Conservation (phyloP, 805 yeast species). For the Sugiyamaella smithiae region DNA sequence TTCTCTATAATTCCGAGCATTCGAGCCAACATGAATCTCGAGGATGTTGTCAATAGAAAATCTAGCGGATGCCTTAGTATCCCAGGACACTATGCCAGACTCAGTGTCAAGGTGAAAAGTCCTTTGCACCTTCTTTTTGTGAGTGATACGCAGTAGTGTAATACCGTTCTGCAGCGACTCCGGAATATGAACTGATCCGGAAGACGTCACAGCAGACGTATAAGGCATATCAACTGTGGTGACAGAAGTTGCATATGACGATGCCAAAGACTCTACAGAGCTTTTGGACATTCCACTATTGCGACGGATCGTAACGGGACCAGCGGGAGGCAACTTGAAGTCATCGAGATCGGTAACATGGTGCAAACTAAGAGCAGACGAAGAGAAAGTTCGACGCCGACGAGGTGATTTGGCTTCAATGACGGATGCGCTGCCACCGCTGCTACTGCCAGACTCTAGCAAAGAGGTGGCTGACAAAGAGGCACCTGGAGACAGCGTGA, state of each 20-base stretch:
- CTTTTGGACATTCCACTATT: constrained; percentile 17
- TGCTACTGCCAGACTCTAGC: neutral
- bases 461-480: constrained; percentile 3
- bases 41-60: constrained; percentile 61
- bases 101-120: constrained; percentile 55
- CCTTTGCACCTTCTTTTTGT: constrained; percentile 61
- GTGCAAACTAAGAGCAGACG: constrained; percentile 11
- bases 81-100: constrained; percentile 57
- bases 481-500: neutral
- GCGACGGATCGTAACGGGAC: constrained; percentile 20
- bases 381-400: constrained; percentile 8
- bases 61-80: constrained; percentile 44
- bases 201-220: neutral
- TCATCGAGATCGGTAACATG: constrained; percentile 11
- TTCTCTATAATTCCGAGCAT: constrained; percentile 82
- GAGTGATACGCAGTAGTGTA: constrained; percentile 65
- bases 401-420: neutral
- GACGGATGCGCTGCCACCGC: neutral
- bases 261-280: constrained; percentile 14
- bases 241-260: constrained; percentile 2
- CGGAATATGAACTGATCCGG: constrained; percentile 38
- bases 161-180: constrained; percentile 56
- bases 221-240: neutral
- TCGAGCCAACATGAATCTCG: constrained; percentile 58
- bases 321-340: constrained; percentile 13